phyloP scores from a whole-genome alignment of 2,329 filamentous ascomycete genomes.

The Talaromyces marneffei region DNA sequence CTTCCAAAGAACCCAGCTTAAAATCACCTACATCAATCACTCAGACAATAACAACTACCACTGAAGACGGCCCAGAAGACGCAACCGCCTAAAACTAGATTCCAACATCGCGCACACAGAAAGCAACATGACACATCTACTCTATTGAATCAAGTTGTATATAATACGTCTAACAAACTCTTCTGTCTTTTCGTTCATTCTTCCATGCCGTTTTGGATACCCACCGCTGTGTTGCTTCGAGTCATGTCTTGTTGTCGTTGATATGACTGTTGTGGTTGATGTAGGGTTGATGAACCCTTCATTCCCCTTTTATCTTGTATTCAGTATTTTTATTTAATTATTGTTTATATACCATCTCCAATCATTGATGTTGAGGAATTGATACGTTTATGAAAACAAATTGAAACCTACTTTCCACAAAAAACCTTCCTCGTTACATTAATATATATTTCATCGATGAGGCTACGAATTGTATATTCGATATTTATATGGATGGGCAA shows the following conservation, averaged over 20 bases:
- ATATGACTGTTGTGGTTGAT: background rate
- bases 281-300: background rate
- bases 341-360: background rate
- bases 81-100: background rate
- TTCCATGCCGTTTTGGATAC: background rate
- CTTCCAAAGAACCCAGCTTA: slow-evolving; percentile 26
- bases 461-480: no score
- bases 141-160: background rate
- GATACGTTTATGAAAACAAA: no score
- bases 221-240: background rate
- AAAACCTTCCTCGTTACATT: no score
- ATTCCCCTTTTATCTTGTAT: background rate
- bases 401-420: no score
- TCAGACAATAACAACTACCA: background rate
- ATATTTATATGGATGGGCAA: no score
- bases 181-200: background rate
- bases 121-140: background rate
- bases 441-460: no score
- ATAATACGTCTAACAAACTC: background rate
- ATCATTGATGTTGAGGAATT: background rate
- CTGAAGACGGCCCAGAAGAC: background rate
- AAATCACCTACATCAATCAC: slow-evolving; percentile 12
- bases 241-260: background rate
- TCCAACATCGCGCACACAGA: background rate
- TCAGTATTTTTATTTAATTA: background rate